Evolutionary conservation across 441 rosid genomes (phyloP), one percentile per base, ranked within the genome.

Genomic region (Macaranga tanarius): DNA sequence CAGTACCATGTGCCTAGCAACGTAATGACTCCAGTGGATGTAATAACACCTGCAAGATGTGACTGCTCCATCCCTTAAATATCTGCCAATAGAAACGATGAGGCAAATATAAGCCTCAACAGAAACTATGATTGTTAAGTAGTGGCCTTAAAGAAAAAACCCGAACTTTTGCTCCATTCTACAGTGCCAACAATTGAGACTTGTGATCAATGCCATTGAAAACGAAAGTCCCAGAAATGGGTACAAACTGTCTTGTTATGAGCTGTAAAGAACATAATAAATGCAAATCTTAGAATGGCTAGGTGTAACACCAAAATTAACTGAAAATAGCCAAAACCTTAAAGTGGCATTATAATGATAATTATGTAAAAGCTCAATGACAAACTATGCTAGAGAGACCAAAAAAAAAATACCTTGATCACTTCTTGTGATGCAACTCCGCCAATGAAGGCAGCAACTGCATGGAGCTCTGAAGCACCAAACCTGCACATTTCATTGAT

Each of bases 401-500:
- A 28, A 28, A 34, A 34, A 62, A 74, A 79, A 4, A 59, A 22
- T 65, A 95, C 99, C 99, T 95, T 95, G 74, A 95, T 95, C 65
- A 85, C 90, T 89, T 95, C 98, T 81, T 95, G 99, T 3, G 99
- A 91, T 60, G 98, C 86, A 58, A 93, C 79, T 77, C 98, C 98
- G 75, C 99, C 98, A 8, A 95, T 73, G 62, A 93, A 81, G 57
- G 98, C 95, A 75, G 98, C 95, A 56, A 89, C 96, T 8, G 90
- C 90, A 56, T 95, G 99, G 64, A 95, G 94, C 86, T 95, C 98
- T 16, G 97, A 86, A 77, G 96, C 96, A 64, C 97, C 99, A 72
- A 88, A 93, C 67, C 97, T 86, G 76, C 97, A 90, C 90, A 93
- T 90, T 87, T 93, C 99, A 76, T 76, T 86, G 76, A 85, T 89